Conservation (phyloP, 2,329 filamentous ascomycete genomes). For the Stagonosporopsis tanaceti region DNA sequence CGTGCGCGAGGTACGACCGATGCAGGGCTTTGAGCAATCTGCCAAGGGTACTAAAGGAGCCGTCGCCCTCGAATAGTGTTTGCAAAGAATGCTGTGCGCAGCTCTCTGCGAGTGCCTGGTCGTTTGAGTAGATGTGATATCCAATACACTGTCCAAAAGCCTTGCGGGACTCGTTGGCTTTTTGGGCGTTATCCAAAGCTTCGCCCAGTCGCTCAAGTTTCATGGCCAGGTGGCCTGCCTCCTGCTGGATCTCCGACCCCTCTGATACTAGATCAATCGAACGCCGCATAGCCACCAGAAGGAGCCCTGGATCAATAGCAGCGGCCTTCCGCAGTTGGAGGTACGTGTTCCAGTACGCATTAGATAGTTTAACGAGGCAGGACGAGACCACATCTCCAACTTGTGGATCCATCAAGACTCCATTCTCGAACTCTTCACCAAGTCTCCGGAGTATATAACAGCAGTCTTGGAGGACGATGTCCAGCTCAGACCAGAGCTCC, state of each 20-base stretch:
- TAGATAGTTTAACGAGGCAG: constrained; percentile 70
- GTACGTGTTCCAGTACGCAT: constrained; percentile 73
- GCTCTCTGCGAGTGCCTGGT: constrained; percentile 59
- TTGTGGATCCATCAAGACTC: constrained; percentile 10
- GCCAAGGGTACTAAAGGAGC: constrained; percentile 62
- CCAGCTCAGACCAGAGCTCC: constrained; percentile 42
- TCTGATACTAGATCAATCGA: constrained; percentile 70
- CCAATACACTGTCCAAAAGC: constrained; percentile 69
- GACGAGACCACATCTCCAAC: constrained; percentile 27
- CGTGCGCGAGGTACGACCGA: constrained; percentile 56
- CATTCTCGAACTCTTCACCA: constrained; percentile 25
- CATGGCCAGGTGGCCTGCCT: constrained; percentile 65
- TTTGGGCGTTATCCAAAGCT: constrained; percentile 62
- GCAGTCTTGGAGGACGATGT: constrained; percentile 45
- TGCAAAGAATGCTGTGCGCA: constrained; percentile 61
- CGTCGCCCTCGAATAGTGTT: constrained; percentile 62
- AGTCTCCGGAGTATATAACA: constrained; percentile 37
- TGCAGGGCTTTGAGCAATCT: constrained; percentile 67
- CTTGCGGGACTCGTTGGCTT: constrained; percentile 65
- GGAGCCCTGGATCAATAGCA: constrained; percentile 53
- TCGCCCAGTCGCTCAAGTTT: constrained; percentile 75
- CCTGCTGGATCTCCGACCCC: constrained; percentile 63
- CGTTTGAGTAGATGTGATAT: constrained; percentile 66
- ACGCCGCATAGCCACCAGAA: constrained; percentile 66
- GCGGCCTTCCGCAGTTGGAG: constrained; percentile 58